Evolutionary conservation across 257 asterid species (phyloP).

Genomic region (Solanum chiquidenum): DNA sequence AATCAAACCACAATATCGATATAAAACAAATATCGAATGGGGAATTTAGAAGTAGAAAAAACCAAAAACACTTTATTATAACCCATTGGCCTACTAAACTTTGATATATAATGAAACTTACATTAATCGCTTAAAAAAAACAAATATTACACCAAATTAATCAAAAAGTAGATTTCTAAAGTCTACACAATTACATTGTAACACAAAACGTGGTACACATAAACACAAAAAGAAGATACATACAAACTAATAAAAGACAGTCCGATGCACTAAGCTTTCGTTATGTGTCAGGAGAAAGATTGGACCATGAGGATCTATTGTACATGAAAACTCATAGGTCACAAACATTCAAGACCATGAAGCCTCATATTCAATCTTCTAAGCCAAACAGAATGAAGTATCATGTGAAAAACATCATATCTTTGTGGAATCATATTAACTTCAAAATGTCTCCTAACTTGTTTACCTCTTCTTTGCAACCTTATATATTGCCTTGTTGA

Average conservation of each 20-base stretch:
- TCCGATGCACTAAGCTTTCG: not conserved
- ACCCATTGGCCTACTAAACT: not conserved
- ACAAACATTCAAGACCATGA: constrained; percentile 29
- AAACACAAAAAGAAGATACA: not conserved
- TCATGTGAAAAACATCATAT: constrained; percentile 81
- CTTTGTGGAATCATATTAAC: constrained; percentile 56
- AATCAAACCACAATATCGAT: not conserved
- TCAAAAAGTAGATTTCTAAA: not conserved
- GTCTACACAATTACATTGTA: not conserved
- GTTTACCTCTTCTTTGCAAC: constrained; percentile 62
- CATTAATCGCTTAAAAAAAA: not conserved
- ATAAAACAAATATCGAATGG: fast-evolving
- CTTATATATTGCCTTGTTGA: constrained; percentile 56
- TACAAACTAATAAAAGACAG: not conserved
- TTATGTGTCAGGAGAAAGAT: not conserved
- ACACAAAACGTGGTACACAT: not conserved
- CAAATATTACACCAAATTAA: not conserved
- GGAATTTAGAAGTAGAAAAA: not conserved
- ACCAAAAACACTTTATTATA: not conserved
- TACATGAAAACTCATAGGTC: not conserved
- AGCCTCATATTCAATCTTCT: constrained; percentile 52
- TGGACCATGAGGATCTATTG: not conserved
- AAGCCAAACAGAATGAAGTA: constrained; percentile 83
- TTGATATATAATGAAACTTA: not conserved
- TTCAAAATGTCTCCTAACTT: constrained; percentile 62